Base-by-base conservation (phyloP, 2,329 filamentous ascomycete genomes). In the Phoma sp. region DNA sequence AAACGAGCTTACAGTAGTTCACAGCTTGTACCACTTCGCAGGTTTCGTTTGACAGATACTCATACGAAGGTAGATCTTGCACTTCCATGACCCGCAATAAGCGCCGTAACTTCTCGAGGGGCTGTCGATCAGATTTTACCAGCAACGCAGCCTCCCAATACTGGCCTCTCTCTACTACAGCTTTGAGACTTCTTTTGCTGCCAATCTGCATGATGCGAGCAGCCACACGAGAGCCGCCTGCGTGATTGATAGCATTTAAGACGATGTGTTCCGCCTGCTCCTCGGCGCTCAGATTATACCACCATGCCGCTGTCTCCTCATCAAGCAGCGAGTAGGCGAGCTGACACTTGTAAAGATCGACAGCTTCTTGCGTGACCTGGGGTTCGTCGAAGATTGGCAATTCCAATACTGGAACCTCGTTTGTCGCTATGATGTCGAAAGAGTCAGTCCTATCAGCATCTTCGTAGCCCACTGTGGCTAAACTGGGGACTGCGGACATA, bases 1-100 rank as follows among this genome's bases (percentile, higher is more conserved):
- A 8, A 19, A 15, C 4, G 19, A 7, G 49, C 69, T 38, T 59
- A 70, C 71, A 73, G 43, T 73, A 74, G 6, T 71, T 55, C 10
- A 73, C 67, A 1, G 71, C 65, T 43, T 73, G 69, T 1, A 74
- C 65, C 4, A 72, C 60, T 9, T 71, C 70, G 6, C 48, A 63
- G 0, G 68, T 69, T 7, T 72, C 68, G 35, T 58, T 64, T 1
- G 43, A 47, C n/a, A 72, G 41, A 43, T 63, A 48, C 6, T 58
- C 39, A 33, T 70, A 72, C 4, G 27, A 43, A 2, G 69, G 69
- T 5, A 72, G 21, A 15, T 70, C 57, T 6, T 69, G 50, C 27
- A 41, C 19, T 7, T 60, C 48, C 58, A 72, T 61, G 6, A 58
- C 31, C 24, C 44, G 36, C 7, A 71, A 29, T 6, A 70, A 17